phyloP scores from a whole-genome alignment of 2,329 filamentous ascomycete genomes.

The Plectosphaerella sp. region DNA sequence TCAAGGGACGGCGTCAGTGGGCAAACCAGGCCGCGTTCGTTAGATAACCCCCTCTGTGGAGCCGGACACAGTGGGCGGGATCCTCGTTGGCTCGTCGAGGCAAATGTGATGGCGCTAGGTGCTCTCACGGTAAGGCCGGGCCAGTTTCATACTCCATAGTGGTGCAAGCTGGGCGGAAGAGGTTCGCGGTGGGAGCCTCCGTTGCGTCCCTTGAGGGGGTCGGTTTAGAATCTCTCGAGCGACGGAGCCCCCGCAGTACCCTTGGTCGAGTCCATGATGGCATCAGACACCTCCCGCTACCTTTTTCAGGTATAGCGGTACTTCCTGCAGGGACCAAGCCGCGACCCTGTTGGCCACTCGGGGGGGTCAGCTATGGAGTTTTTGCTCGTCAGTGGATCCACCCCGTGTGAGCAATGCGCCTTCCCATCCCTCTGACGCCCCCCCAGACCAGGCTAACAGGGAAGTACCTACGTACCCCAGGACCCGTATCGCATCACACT shows the following conservation, averaged over 20 bases:
- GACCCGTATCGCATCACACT: not conserved
- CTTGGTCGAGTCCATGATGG: not conserved
- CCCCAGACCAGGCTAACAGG: not conserved
- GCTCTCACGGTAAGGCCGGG: conserved; percentile 2
- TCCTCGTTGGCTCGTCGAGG: not conserved
- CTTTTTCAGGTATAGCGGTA: not conserved
- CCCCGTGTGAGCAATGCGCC: not conserved
- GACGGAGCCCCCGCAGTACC: not conserved
- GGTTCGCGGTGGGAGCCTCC: not conserved
- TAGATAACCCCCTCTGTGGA: not conserved
- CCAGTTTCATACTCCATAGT: not conserved
- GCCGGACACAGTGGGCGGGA: not conserved
- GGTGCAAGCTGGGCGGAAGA: not conserved
- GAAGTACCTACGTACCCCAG: not conserved
- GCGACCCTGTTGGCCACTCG: not conserved
- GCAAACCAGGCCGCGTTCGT: not conserved
- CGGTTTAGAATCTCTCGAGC: not conserved
- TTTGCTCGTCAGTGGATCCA: not conserved
- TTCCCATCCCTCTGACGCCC: not conserved
- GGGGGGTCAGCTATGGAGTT: not conserved
- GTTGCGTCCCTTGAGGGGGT: not conserved
- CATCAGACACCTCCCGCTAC: conserved; percentile 1
- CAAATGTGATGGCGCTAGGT: not conserved
- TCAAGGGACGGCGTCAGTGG: too few species aligned
- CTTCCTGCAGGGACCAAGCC: not conserved